Conservation (phyloP, 768 basidiomycete species). For the Leccinum arenicola region DNA sequence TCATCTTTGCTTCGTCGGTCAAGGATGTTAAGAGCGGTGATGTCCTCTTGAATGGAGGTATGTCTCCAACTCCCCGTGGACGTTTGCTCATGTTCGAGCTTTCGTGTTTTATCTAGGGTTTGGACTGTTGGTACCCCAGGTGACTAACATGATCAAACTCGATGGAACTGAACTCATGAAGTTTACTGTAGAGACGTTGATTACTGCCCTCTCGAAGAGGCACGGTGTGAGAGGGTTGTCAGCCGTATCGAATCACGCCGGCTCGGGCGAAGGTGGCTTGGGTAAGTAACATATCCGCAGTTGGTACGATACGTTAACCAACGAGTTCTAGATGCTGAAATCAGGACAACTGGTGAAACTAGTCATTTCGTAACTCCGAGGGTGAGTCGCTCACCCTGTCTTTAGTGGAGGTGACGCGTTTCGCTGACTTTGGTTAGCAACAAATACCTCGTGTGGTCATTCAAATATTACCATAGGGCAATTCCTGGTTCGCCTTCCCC, state of each 20-base stretch:
- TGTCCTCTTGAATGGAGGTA: slow-evolving; percentile 76
- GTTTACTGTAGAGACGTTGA: slow-evolving; percentile 61
- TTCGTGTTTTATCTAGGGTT: slow-evolving; percentile 54
- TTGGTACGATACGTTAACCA: not conserved
- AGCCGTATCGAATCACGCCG: slow-evolving; percentile 85
- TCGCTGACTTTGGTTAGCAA: slow-evolving; percentile 44
- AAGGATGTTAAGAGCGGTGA: slow-evolving; percentile 79
- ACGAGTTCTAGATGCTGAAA: slow-evolving; percentile 55
- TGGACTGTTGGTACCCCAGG: slow-evolving; percentile 83
- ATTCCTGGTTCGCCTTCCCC: too few species aligned
- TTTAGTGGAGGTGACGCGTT: not conserved
- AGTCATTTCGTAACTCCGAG: slow-evolving; percentile 85
- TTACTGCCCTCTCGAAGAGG: slow-evolving; percentile 68
- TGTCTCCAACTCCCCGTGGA: slow-evolving; percentile 30
- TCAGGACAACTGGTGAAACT: slow-evolving; percentile 75
- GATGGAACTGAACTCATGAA: slow-evolving; percentile 1
- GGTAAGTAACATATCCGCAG: slow-evolving; percentile 36
- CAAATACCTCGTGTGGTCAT: slow-evolving; percentile 58
- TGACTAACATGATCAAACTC: slow-evolving; percentile 23
- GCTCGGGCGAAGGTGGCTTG: slow-evolving; percentile 63
- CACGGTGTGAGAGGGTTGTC: slow-evolving; percentile 69
- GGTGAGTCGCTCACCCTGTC: slow-evolving; percentile 40
- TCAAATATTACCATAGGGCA: too few species aligned
- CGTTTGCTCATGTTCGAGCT: not conserved
- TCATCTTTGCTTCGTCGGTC: slow-evolving; percentile 37